Evolutionary conservation across 169 alveolate genomes (phyloP), one percentile per base, ranked within the genome.

Genomic region (Cryptosporidium ubiquitum): DNA sequence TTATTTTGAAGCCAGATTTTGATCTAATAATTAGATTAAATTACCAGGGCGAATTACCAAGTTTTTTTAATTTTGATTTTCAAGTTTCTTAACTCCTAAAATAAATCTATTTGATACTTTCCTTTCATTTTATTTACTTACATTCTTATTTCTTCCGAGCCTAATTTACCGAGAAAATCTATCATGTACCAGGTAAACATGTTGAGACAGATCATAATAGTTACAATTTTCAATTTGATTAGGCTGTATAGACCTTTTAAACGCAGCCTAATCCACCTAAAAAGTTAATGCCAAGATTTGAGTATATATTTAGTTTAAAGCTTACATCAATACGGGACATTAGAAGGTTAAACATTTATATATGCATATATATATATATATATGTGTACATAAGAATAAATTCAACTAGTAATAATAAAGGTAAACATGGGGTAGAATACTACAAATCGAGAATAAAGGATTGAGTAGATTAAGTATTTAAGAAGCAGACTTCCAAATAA

Each of bases 401-500:
- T 47, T 47, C 16, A 18, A 47, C 55, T 47, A 42, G 10, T 14
- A 40, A 14, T 5, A 40, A 40, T 14, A 40, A 47, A 47, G 55
- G 55, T 47, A 14, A 47, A 14, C 12, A 2, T 47, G 4, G 16
- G 5, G 16, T 47, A 14, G 23, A 47, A 47, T 47, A 47, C 12
- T 5, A 47, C 23, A 47, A 47, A n/a, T n/a, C n/a, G n/a, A 47
- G 47, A 42, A 57, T 18, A 18, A 20, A 31, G n/a, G n/a, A 58
- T 26, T 47, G 16, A 47, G 3, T 68, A 35, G 3, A 10, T 35
- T n/a, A 0, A 40, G 20, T 23, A 33, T 44, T 16, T 69, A 44
- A 26, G 39, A 35, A 12, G 26, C 29, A 39, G 89, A 64, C 44
- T 69, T 91, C 92, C 49, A 92, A 20, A 95, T 93, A 49, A 96